Evolutionary conservation across 148 eudicot genomes (phyloP), one percentile per base, ranked within the genome.

Genomic region (Fagopyrum homotropicum): DNA sequence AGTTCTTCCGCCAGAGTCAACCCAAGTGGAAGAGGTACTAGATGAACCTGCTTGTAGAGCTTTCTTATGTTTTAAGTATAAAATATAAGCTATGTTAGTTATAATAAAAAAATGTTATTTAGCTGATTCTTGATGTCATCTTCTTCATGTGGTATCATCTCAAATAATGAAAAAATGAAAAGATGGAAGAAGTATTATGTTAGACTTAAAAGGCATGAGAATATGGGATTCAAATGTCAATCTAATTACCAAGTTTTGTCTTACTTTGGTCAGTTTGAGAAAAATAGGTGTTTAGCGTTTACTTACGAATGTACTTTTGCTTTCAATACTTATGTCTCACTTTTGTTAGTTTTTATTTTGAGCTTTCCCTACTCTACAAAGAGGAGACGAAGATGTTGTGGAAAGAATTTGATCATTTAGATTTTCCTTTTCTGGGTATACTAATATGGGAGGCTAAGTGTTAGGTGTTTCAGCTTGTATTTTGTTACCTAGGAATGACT

Each of bases 1-100:
- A 81, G 83, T 86, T 85, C 92, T 92, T 82, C 84, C 91, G 73
- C 74, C 93, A 10, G 90, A 92, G 14, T 87, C 93, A 55, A 95
- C 97, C 74, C 75, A 82, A 19, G 97, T 92, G 80, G 98, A 95
- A 79, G 90, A 88, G 90, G 98, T 95, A 82, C 63, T 29, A 2
- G 3, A 1, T 1, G 3, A 35, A 54, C 26, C 26, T 22, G 26
- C 26, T 22, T 22, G 26, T 22, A 22, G 26, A 22, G 49, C 72
- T 69, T 44, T 43, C 47, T 45, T 46, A 69, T 69, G 50, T 45
- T 69, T 9, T 14, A 15, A 43, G 17, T 46, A 69, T 45, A 19
- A 69, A 69, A 19, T 9, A 43, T 4, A 45, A 69, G 47, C 19
- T 69, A 22, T 22, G 26, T 22, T 22, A 22, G 26, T 22, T 22